Percentiles rank a stretch among this genome's conserved stretches.
These are phyloP conservation scores for Pseudopyricularia cyperi DNA, from an alignment of 2,329 filamentous ascomycete genomes.

Conservation along the genomic window DNA sequence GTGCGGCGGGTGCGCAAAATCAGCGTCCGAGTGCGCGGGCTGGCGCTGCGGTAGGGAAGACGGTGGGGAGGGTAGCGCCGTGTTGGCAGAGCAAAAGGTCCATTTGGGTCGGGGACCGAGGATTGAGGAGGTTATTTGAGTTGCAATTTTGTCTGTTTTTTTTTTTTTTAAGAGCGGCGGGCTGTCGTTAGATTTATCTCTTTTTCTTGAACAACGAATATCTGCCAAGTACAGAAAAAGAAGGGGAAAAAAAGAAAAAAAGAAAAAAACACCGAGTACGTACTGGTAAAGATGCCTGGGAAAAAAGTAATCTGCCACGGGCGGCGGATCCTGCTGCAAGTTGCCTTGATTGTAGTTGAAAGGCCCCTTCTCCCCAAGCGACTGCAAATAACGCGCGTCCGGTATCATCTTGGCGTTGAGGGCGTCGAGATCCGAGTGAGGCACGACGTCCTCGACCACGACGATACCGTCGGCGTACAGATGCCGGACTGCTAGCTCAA, in stretches of 20 bases:
- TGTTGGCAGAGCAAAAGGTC: conserved; percentile 46
- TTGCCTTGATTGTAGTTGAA: conserved; percentile 53
- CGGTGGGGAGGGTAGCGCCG: conserved; percentile 36
- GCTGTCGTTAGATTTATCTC: too few species aligned
- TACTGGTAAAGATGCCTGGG: conserved; percentile 40
- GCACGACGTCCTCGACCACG: conserved; percentile 38
- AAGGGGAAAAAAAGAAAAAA: too few species aligned
- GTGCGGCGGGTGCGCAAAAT: conserved; percentile 39
- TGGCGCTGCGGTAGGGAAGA: conserved; percentile 28
- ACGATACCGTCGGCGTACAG: conserved; percentile 42
- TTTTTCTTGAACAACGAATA: too few species aligned
- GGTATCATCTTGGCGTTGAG: conserved; percentile 46
- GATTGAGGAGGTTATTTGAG: conserved; percentile 39
- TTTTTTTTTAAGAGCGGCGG: background rate
- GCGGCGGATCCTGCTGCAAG: conserved; percentile 46
- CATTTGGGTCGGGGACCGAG: conserved; percentile 41
- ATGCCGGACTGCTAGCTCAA: conserved; percentile 39
- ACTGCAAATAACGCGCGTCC: conserved; percentile 39
- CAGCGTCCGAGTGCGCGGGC: conserved; percentile 46
- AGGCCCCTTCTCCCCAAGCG: conserved; percentile 36
- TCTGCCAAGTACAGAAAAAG: too few species aligned
- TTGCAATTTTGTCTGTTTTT: conserved; percentile 34
- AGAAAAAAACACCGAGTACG: too few species aligned
- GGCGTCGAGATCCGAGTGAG: conserved; percentile 34
- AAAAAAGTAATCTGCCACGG: conserved; percentile 34